Evolutionary conservation across 352 stramenopile species (phyloP).

Genomic region (Elongisporangium prolatum): DNA sequence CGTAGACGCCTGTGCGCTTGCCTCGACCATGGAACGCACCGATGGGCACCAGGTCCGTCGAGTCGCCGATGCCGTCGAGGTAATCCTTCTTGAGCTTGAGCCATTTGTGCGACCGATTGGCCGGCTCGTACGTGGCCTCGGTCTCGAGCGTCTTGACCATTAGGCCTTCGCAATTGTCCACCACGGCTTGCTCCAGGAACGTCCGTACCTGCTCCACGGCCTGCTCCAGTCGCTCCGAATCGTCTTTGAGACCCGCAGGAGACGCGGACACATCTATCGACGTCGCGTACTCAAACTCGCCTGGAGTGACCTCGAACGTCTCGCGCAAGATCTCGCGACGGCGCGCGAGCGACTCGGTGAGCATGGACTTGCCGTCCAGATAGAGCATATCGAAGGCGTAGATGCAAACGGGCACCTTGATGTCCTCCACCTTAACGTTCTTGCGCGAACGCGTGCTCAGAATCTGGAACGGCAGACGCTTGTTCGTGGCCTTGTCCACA

Average conservation of each 20-base stretch:
- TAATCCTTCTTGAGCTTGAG: conserved; percentile 99
- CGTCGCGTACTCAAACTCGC: conserved; percentile 94
- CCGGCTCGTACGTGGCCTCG: conserved; percentile 97
- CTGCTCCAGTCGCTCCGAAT: conserved; percentile 85
- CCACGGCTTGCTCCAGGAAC: conserved; percentile 95
- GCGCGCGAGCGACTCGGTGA: conserved; percentile 87
- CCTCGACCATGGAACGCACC: conserved; percentile 96
- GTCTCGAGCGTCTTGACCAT: conserved; percentile 99
- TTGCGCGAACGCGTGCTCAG: conserved; percentile 97
- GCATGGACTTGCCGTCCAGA: conserved; percentile 95
- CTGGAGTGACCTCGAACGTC: conserved; percentile 91
- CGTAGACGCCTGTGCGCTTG: conserved; percentile 96
- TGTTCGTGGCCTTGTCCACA: conserved; percentile 93
- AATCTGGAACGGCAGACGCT: conserved; percentile 98
- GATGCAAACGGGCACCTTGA: conserved; percentile 91
- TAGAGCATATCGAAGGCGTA: conserved; percentile 99
- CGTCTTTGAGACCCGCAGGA: conserved; percentile 82
- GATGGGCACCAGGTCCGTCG: conserved; percentile 97
- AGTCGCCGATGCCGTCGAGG: conserved; percentile 96
- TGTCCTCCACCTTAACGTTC: conserved; percentile 86
- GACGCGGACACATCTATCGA: conserved; percentile 86
- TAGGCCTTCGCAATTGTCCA: conserved; percentile 94
- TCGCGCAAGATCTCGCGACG: conserved; percentile 89
- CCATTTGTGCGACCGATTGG: conserved; percentile 98
- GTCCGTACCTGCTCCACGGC: conserved; percentile 77